A percentile compares a stretch with the other conserved stretches of the same genome.
Conservation (phyloP, 768 basidiomycete species). For the Inosperma sp. region DNA sequence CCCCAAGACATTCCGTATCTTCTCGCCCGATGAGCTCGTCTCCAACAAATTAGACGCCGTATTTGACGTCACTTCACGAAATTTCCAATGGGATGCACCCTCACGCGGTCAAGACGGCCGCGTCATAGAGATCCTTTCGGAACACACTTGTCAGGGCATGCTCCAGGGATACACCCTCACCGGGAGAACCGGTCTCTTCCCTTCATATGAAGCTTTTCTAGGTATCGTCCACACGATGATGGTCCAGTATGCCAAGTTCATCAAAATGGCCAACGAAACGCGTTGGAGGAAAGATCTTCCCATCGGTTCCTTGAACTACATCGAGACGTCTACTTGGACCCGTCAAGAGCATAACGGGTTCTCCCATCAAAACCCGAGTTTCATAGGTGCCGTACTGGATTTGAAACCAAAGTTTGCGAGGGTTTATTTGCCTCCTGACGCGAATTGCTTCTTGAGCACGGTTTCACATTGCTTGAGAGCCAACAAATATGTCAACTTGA, state of each 20-base stretch:
- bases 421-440: slow-evolving; percentile 87
- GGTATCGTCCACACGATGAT: slow-evolving; percentile 89
- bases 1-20: slow-evolving; percentile 76
- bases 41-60: slow-evolving; percentile 87
- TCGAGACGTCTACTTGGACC: slow-evolving; percentile 86
- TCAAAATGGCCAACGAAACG: slow-evolving; percentile 74
- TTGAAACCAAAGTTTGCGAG: slow-evolving; percentile 67
- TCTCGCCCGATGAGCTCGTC: slow-evolving; percentile 84
- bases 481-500: slow-evolving; percentile 82
- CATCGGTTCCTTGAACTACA: slow-evolving; percentile 72
- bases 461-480: slow-evolving; percentile 79
- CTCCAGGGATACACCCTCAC: slow-evolving; percentile 91
- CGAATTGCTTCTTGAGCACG: slow-evolving; percentile 80
- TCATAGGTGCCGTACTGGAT: slow-evolving; percentile 82
- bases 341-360: slow-evolving; percentile 88
- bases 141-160: slow-evolving; percentile 88
- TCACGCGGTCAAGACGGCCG: slow-evolving; percentile 70
- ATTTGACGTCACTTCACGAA: slow-evolving; percentile 60
- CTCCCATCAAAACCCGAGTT: slow-evolving; percentile 81
- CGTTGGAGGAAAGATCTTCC: slow-evolving; percentile 57
- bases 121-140: slow-evolving; percentile 83
- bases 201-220: slow-evolving; percentile 88
- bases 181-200: slow-evolving; percentile 80
- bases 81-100: slow-evolving; percentile 82
- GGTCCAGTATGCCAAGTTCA: slow-evolving; percentile 85